Conservation (phyloP, 495 filamentous ascomycete genomes). For the Durotheca rogersii region DNA sequence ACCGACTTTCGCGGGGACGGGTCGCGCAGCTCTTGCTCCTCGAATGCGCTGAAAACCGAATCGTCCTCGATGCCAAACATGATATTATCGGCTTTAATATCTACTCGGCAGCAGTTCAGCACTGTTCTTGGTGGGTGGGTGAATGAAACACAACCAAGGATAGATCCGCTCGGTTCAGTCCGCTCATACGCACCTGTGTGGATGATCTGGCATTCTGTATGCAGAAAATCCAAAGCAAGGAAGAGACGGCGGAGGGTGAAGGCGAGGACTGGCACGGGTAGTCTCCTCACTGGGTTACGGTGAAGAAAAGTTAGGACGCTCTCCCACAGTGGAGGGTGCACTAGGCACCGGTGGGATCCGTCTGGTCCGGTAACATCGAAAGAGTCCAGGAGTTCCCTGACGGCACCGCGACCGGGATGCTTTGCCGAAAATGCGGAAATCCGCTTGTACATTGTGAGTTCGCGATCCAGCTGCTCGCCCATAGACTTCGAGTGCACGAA, state of each 20-base stretch:
- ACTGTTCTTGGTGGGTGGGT: no score
- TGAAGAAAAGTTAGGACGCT: slow-evolving; percentile 34
- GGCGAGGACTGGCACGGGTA: slow-evolving; percentile 34
- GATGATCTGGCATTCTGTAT: slow-evolving; percentile 32
- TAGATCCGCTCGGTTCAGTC: no score
- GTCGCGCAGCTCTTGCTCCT: slow-evolving; percentile 29
- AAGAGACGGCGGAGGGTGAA: slow-evolving; percentile 40
- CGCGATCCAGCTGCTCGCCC: no score
- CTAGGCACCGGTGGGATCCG: slow-evolving; percentile 47
- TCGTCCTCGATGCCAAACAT: slow-evolving; percentile 30
- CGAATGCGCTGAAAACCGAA: slow-evolving; percentile 19
- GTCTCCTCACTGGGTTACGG: slow-evolving; percentile 34
- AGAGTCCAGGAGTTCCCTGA: slow-evolving; percentile 45
- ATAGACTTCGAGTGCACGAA: no score
- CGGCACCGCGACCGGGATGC: slow-evolving; percentile 40
- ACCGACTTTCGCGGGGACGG: slow-evolving; percentile 37
- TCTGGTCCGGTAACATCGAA: slow-evolving; percentile 41
- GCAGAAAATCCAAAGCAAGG: slow-evolving; percentile 32
- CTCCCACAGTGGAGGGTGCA: slow-evolving; percentile 46
- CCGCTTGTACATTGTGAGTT: slow-evolving; percentile 44
- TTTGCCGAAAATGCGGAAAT: slow-evolving; percentile 26
- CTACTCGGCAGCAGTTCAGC: no score
- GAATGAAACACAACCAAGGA: no score
- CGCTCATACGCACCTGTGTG: slow-evolving; percentile 47
- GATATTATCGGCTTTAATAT: slow-evolving; percentile 41